Base-by-base conservation (phyloP, 108 stramenopile genomes). In the Craspedostauros australis region DNA sequence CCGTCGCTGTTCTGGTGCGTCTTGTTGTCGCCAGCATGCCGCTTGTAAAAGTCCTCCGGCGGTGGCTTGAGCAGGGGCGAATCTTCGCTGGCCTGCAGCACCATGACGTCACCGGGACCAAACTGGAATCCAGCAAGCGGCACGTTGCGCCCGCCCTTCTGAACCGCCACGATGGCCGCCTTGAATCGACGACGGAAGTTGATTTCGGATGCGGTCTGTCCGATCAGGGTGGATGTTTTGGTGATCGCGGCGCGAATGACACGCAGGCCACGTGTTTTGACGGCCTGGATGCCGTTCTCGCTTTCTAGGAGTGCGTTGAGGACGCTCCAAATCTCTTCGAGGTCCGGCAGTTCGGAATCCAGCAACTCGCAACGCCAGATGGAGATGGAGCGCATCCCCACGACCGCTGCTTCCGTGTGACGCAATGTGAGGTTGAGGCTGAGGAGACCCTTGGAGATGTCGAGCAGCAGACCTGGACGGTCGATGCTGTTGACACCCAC, bases 361-460 rank as follows among this genome's bases (percentile, higher is more conserved):
- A 77, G 67, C 7, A 67, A 30, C 40, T 85, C 83, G 42, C 86
- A 88, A 25, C 90, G 66, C 90, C 90, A 92, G 28, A 88, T 75
- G 4, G 84, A 86, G 16, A 92, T 29, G 5, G 83, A 85, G 30
- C 90, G 63, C 9, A 40, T 41, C 16, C 47, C 48, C 41, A 84
- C 49, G 2, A 92, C 90, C 9, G 77, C 60, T 0, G 90, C 90
- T 68, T 88, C 90, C 5, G 86, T 82, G 55, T 82, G 79, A 25
- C 76, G 76, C 26, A 84, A 47, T 27, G 79, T 76, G 26, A 92
- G 44, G 30, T 68, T 67, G 5, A 87, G 43, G 15, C 60, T 45
- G n/a, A 68, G 40, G 0, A 92, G 46, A 19, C 70, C 79, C 34
- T 71, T 67, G 4, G 88, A 90, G 43, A 90, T 84, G 40, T 81